A percentile compares a stretch with the other conserved stretches of the same genome.
Conservation (phyloP, 257 asterid genomes). For the Penstemon eatonii region DNA sequence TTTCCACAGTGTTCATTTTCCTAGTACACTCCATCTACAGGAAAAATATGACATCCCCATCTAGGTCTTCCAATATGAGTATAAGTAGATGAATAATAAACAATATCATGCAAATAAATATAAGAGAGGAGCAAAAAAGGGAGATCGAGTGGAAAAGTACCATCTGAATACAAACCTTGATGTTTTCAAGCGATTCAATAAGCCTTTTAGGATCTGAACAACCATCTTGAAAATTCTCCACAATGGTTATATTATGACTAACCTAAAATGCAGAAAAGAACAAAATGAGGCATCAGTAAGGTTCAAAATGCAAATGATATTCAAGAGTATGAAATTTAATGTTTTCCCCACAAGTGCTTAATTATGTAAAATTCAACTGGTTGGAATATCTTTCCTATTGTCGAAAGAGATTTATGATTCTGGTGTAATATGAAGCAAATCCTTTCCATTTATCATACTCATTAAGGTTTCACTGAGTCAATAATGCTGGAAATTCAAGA, state of each 20-base stretch:
- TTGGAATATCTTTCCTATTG: neutral
- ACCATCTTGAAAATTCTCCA: conserved; percentile 70
- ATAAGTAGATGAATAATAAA: conserved; percentile 11
- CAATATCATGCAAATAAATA: neutral
- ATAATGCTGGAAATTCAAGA: conserved; percentile 22
- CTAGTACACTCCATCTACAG: neutral
- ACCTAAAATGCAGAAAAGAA: conserved; percentile 43
- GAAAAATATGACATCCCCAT: neutral
- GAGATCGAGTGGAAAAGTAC: neutral
- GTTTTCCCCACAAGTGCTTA: neutral
- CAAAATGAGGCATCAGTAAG: conserved; percentile 23
- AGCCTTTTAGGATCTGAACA: conserved; percentile 73
- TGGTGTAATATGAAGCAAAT: neutral
- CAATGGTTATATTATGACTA: conserved; percentile 71
- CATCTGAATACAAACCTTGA: conserved; percentile 58
- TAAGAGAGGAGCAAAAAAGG: neutral
- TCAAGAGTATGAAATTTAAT: conserved; percentile 5
- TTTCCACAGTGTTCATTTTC: conserved; percentile 9
- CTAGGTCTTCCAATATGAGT: conserved; percentile 6
- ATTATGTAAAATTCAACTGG: conserved; percentile 7
- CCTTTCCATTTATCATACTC: conserved; percentile 4
- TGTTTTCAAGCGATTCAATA: conserved; percentile 58
- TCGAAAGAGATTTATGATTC: conserved; percentile 3
- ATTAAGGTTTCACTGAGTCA: conserved; percentile 2
- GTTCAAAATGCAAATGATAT: conserved; percentile 2